Evolutionary conservation across 768 basidiomycete species (phyloP), one percentile per base, ranked within the genome.

Genomic region (Lactifluus hygrophoroides): DNA sequence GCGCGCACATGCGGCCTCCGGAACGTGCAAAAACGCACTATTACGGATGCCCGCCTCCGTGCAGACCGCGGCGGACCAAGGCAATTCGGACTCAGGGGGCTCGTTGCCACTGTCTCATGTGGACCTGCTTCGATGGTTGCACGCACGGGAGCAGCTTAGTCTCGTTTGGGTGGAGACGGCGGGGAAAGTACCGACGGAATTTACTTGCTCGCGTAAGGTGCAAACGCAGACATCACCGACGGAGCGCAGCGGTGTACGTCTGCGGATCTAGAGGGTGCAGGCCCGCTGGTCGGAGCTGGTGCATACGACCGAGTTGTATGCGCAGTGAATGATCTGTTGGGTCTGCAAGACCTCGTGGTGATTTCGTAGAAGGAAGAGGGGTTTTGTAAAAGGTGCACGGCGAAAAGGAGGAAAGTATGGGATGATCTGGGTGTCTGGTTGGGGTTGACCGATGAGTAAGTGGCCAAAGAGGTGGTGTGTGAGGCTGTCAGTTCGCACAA

Each of bases 361-460:
- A 64, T 71, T 60, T 57, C 67, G 16, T 69, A 66, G 69, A 61
- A 51, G 48, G 65, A 62, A 5, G 65, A 68, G 30, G 73, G 71
- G 8, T 75, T 67, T 55, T 77, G 76, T 57, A 58, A 62, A 19
- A 68, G 61, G 32, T 76, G 76, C 61, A 69, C 71, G 27, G 49
- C 56, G 37, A 62, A 57, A 50, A 61, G 71, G 53, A 59, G 62
- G 50, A 65, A 68, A 3, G 57, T 62, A 6, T 62, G 63, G 57
- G 48, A 43, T 16, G 21, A 63, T 16, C 19, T 64, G 38, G 61
- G 59, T 28, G 54, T 32, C 21, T 63, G 63, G 63, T 38, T 64
- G 54, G 51, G 51, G 42, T 17, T 62, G 52, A 17, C 46, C 34
- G 27, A 1, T 11, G 27, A 38, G 16, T 23, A 56, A 38, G 44